Percentiles rank a stretch among this genome's conserved stretches.
Evolutionary conservation across 2,329 filamentous ascomycete genomes (phyloP).

Genomic region (Colletotrichum tropicale): DNA sequence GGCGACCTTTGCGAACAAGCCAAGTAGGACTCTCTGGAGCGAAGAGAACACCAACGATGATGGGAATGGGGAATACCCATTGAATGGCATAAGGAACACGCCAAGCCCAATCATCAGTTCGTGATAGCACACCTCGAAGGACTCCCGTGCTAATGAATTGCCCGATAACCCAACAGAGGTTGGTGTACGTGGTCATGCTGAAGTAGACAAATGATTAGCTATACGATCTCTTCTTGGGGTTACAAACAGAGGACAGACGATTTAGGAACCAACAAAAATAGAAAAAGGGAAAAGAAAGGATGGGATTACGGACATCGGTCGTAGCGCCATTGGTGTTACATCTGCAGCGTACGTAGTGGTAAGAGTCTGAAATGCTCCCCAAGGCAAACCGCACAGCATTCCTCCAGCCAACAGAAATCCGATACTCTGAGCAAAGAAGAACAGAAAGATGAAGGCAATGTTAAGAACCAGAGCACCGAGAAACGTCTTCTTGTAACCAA

Average conservation of each 20-base stretch:
- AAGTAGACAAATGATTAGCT: not conserved
- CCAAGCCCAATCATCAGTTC: not conserved
- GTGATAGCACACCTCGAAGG: not conserved
- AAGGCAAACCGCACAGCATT: conserved; percentile 33
- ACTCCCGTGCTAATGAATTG: not conserved
- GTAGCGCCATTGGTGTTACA: conserved; percentile 32
- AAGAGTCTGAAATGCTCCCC: conserved; percentile 49
- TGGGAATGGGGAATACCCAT: not conserved
- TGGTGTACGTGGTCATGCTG: not conserved
- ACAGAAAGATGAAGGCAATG: not conserved
- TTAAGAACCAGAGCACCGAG: not conserved
- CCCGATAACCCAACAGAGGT: not conserved
- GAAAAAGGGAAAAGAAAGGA: not conserved
- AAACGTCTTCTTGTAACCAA: not conserved
- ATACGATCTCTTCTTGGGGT: not conserved
- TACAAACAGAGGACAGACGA: not conserved
- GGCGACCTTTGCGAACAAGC: not conserved
- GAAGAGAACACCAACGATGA: not conserved
- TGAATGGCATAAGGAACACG: not conserved
- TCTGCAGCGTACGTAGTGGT: conserved; percentile 45
- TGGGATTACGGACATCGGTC: conserved; percentile 31
- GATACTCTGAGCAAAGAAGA: not conserved
- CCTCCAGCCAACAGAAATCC: not conserved
- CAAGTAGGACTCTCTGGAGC: not conserved
- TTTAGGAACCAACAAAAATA: no score